phyloP scores from a whole-genome alignment of 352 stramenopile genomes.

The Phytophthora sp. region DNA sequence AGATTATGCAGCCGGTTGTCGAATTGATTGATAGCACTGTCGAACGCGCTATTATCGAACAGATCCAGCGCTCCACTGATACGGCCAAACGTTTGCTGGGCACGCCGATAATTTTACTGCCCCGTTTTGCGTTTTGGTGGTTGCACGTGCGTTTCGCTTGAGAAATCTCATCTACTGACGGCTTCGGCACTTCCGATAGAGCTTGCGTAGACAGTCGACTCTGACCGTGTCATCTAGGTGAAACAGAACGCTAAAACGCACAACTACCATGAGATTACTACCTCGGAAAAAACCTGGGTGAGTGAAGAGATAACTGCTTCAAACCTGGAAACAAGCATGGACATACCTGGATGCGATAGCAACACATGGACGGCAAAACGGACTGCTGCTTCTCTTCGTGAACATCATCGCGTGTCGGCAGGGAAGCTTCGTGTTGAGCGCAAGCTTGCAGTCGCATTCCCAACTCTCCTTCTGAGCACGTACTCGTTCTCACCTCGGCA shows the following conservation, averaged over 20 bases:
- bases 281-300: not conserved
- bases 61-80: not conserved
- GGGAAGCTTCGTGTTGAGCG: conserved; percentile 3
- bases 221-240: not conserved
- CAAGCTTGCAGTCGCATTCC: conserved; percentile 5
- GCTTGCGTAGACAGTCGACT: not conserved
- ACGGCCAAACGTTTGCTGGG: not conserved
- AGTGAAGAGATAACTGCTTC: not conserved
- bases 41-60: not conserved
- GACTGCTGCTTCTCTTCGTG: conserved; percentile 6
- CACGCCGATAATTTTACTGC: not conserved
- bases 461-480: conserved; percentile 11
- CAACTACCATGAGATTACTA: not conserved
- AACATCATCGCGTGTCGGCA: conserved; percentile 15
- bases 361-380: conserved; percentile 14
- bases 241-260: not conserved
- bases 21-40: not conserved
- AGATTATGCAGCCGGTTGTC: not conserved
- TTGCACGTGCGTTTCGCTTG: not conserved
- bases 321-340: not conserved
- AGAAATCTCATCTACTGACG: not conserved
- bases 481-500: not conserved
- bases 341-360: conserved; percentile 4
- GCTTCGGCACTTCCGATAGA: not conserved
- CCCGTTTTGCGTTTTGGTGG: not conserved